Evolutionary conservation across 1,284 basidiomycete species (phyloP).

Genomic region (Pseudomicrostroma phylloplanum): DNA sequence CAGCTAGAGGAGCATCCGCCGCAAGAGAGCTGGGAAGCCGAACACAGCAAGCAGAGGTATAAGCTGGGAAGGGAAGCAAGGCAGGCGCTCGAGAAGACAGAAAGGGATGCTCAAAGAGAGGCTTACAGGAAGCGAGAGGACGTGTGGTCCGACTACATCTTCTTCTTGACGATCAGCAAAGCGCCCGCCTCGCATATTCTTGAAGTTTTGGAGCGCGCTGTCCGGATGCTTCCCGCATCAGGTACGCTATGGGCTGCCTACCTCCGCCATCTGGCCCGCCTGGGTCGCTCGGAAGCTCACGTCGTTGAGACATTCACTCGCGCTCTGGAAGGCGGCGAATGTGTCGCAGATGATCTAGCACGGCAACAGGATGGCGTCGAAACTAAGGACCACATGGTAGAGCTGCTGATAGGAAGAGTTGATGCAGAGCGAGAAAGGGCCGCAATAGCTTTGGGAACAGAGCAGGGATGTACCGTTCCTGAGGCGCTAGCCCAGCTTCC

Average conservation of each 20-base stretch:
- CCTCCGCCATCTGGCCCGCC: constrained; percentile 28
- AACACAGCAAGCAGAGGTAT: neutral
- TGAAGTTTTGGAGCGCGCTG: constrained; percentile 23
- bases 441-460: constrained; percentile 19
- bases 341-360: neutral
- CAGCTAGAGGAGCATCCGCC: neutral
- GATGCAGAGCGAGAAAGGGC: constrained; percentile 41
- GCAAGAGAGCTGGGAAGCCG: neutral
- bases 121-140: constrained; percentile 22
- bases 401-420: constrained; percentile 36
- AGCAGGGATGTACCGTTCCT: constrained; percentile 13
- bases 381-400: constrained; percentile 19
- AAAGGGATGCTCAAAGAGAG: neutral
- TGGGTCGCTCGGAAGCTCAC: constrained; percentile 25
- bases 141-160: constrained; percentile 39
- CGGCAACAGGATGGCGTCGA: constrained; percentile 11
- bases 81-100: constrained; percentile 4
- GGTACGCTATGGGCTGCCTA: constrained; percentile 27
- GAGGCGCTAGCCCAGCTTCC: constrained; percentile 22
- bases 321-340: constrained; percentile 18
- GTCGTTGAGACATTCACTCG: constrained; percentile 30
- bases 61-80: constrained; percentile 6
- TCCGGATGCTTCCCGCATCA: constrained; percentile 27
- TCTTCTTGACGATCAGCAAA: constrained; percentile 12
- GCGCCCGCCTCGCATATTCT: constrained; percentile 25